Base-by-base conservation (phyloP, 108 stramenopile species). In the Cyclotella baltica region DNA sequence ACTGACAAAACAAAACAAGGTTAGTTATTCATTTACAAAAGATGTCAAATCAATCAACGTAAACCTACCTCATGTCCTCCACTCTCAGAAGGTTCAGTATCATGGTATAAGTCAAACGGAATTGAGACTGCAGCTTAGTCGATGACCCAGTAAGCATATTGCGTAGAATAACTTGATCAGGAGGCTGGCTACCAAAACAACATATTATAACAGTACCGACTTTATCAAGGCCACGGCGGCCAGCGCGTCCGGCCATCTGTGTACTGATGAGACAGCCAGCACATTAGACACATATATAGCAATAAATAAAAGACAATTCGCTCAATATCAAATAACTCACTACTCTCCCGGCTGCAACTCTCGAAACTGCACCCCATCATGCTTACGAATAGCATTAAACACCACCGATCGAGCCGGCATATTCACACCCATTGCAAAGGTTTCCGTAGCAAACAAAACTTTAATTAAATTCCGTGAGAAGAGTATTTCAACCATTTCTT, bases 401-500 rank as follows among this genome's bases (percentile, higher is more conserved):
- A 98, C 95, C 0, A 99, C 99, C 4, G 86, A 72, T 28, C 96
- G 75, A 1, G 98, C 98, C n/a, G 99, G 99, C 97, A 99, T 98
- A 86, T 99, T 99, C 6, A 99, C 99, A 57, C 98, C 98, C 94
- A 98, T 98, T 4, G 99, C 99, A 75, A 99, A 98, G 2, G 98
- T 98, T 75, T 99, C 99, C 10, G 99, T 99, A 30, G 98, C 98
- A 73, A 98, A 98, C 20, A 99, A 87, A 57, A 97, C 86, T 72
- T 98, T 98, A 59, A 99, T 93, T 6, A 99, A 77, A 55, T 92
- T 91, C 35, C 93, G 80, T 19, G 91, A 88, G 85, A 99, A 99
- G 52, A 98, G 84, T 35, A 99, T 98, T 84, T 98, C 98, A 36
- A 97, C 96, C 72, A 87, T 84, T 67, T 99, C 99, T 76, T 99